A percentile compares a stretch with the other conserved stretches of the same genome.
Conservation (phyloP, 1,284 basidiomycete genomes). For the Cerioporus squamosus region DNA sequence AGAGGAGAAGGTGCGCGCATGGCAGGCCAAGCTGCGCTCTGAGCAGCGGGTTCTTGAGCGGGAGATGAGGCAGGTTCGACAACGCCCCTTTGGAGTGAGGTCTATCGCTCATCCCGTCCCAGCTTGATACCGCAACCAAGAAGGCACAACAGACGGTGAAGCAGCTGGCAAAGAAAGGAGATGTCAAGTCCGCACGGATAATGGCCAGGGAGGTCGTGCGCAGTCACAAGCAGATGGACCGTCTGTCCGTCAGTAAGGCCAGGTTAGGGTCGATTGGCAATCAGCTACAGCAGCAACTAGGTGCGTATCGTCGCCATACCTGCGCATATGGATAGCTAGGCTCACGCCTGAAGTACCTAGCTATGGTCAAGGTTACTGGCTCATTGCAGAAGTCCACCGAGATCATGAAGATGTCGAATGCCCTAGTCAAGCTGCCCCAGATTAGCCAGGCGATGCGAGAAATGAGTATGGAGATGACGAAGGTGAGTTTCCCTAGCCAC, state of each 20-base stretch:
- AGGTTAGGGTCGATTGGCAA: slow-evolving; percentile 89
- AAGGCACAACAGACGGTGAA: slow-evolving; percentile 89
- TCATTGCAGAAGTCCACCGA: slow-evolving; percentile 97
- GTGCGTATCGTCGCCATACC: slow-evolving; percentile 47
- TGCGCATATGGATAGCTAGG: too few relatives aligned
- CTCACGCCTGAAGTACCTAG: slow-evolving; percentile 44
- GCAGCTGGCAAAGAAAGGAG: slow-evolving; percentile 89
- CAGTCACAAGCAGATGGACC: slow-evolving; percentile 93
- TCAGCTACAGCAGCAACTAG: slow-evolving; percentile 92
- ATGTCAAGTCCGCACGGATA: slow-evolving; percentile 91
- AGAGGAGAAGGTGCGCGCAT: slow-evolving; percentile 87
- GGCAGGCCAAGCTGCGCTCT: slow-evolving; percentile 84
- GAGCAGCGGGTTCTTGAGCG: slow-evolving; percentile 86
- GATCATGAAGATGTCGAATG: slow-evolving; percentile 98
- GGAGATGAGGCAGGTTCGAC: slow-evolving; percentile 90
- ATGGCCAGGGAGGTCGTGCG: slow-evolving; percentile 94
- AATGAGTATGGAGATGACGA: slow-evolving; percentile 99
- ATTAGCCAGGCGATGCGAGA: slow-evolving; percentile 93
- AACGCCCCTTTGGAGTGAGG: slow-evolving; percentile 19
- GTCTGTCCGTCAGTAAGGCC: slow-evolving; percentile 92
- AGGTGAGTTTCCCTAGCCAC: slow-evolving; percentile 52
- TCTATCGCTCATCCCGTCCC: slow-evolving; percentile 28
- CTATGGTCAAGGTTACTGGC: slow-evolving; percentile 97
- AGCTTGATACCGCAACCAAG: slow-evolving; percentile 85
- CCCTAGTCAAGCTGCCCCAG: slow-evolving; percentile 91